Evolutionary conservation across 305 asterid genomes (phyloP).

Genomic region (Solanum hybrid): DNA sequence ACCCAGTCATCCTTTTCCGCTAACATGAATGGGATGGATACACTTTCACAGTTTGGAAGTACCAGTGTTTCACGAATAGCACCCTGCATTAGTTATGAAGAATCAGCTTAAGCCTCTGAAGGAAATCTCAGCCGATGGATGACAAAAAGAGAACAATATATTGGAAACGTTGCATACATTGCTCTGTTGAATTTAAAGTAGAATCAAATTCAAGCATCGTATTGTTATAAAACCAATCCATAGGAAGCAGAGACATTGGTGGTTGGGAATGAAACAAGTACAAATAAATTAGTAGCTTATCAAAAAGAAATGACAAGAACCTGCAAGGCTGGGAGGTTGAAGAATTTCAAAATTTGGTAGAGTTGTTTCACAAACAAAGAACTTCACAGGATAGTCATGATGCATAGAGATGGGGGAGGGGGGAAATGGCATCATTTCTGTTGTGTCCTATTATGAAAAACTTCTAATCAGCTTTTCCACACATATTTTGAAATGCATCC

Average conservation of each 20-base stretch:
- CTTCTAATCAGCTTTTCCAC: not conserved
- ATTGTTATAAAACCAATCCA: not conserved
- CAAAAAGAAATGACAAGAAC: not conserved
- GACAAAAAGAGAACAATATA: not conserved
- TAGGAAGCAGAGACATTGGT: not conserved
- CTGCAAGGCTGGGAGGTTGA: not conserved
- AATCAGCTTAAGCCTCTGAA: not conserved
- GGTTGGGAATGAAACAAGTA: not conserved
- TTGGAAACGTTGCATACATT: not conserved
- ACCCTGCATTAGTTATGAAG: constrained; percentile 41
- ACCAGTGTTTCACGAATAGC: constrained; percentile 82
- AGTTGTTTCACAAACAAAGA: not conserved
- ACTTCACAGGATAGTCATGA: not conserved
- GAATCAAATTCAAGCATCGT: not conserved
- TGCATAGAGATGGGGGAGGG: not conserved
- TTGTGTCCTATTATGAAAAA: not conserved
- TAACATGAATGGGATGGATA: constrained; percentile 69
- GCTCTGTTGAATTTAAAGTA: not conserved
- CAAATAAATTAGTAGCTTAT: not conserved
- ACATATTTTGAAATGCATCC: not conserved
- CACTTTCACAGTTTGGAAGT: constrained; percentile 72
- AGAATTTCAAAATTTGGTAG: not conserved
- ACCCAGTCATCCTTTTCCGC: constrained; percentile 92
- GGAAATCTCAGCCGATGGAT: not conserved
- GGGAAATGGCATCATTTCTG: not conserved